These are phyloP conservation scores for Noccaea bulbosa DNA, from an alignment of 345 rosid genomes.

Conservation along the genomic window DNA sequence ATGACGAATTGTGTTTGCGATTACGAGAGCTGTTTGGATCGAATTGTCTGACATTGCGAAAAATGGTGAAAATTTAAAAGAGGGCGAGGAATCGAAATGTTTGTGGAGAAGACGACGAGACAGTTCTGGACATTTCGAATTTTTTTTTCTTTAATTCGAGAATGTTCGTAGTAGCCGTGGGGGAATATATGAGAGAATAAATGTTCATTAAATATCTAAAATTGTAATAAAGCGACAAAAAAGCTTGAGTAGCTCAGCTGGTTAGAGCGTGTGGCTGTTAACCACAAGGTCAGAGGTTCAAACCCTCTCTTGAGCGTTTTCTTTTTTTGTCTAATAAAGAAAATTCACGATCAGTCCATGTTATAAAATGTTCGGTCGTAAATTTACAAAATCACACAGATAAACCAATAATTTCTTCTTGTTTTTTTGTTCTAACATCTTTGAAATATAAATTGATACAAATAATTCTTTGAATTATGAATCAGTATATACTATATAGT, in stretches of 20 bases:
- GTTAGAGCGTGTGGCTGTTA: too few relatives aligned
- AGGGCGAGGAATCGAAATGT: background rate
- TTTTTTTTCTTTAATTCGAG: slow-evolving; percentile 16
- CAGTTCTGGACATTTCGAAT: slow-evolving; percentile 36
- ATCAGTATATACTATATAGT: slow-evolving; percentile 8
- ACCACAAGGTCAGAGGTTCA: too few relatives aligned
- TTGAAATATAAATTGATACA: slow-evolving; percentile 8
- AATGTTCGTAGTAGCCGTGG: slow-evolving; percentile 16
- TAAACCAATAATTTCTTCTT: slow-evolving; percentile 37
- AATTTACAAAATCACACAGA: slow-evolving; percentile 50
- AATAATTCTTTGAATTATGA: slow-evolving; percentile 8
- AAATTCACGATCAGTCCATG: too few relatives aligned
- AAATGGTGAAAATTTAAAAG: slow-evolving; percentile 9
- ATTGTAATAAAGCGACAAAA: too few relatives aligned
- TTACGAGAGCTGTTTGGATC: background rate
- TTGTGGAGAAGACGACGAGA: slow-evolving; percentile 19
- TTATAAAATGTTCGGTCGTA: too few relatives aligned
- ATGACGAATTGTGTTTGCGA: background rate
- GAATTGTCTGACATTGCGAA: slow-evolving; percentile 22
- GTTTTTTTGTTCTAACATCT: too few relatives aligned
- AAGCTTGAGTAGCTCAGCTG: too few relatives aligned
- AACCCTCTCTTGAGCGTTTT: too few relatives aligned
- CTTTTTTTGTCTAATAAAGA: too few relatives aligned
- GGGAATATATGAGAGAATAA: too few relatives aligned
- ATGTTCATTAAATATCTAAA: too few relatives aligned